These are phyloP conservation scores for Trichoderma sp. DNA, from an alignment of 2,329 filamentous ascomycete genomes.

Conservation along the genomic window DNA sequence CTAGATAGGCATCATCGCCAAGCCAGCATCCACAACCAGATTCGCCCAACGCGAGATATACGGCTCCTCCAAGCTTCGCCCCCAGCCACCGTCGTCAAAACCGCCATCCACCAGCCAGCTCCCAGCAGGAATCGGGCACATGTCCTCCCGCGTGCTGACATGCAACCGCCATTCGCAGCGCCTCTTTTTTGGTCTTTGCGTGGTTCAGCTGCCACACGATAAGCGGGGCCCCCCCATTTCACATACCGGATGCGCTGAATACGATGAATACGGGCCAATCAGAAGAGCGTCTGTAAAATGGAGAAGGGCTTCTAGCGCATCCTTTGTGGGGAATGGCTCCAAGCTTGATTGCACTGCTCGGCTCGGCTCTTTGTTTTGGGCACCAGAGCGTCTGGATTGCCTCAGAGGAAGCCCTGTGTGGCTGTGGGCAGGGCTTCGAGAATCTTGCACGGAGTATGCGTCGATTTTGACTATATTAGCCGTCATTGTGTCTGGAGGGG, in stretches of 20 bases:
- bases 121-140: background rate
- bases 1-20: background rate
- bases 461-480: too few relatives aligned
- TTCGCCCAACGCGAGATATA: conserved; percentile 11
- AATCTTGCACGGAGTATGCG: background rate
- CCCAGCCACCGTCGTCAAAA: background rate
- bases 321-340: background rate
- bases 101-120: background rate
- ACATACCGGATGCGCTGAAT: conserved; percentile 27
- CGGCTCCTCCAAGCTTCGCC: background rate
- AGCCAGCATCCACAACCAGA: background rate
- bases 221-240: background rate
- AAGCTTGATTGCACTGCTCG: conserved; percentile 7
- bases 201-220: background rate
- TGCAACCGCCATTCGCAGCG: background rate
- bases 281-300: background rate
- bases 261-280: conserved; percentile 37
- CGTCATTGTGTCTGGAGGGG: background rate
- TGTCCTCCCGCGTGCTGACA: conserved; percentile 1
- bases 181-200: background rate
- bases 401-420: background rate
- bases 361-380: background rate
- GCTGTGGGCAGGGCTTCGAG: conserved; percentile 14
- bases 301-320: background rate
- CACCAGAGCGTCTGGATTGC: background rate